These are phyloP conservation scores for Canavalia gladiata DNA, from an alignment of 306 rosid genomes.

Conservation along the genomic window DNA sequence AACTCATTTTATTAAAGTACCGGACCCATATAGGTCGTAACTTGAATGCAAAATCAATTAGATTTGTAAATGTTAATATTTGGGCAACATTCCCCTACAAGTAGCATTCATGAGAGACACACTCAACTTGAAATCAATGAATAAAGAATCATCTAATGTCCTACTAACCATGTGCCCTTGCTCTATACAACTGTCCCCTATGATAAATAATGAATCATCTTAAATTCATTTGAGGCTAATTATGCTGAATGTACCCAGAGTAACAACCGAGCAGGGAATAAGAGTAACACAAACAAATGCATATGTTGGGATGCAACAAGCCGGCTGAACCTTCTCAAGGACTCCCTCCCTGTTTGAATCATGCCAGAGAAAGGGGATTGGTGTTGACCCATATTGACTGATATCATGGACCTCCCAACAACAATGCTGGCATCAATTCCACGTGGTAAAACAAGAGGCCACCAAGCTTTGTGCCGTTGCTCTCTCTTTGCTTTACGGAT, in stretches of 20 bases:
- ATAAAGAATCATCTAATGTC: slow-evolving; percentile 76
- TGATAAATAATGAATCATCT: slow-evolving; percentile 44
- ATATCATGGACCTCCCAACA: slow-evolving; percentile 57
- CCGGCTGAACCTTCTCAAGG: slow-evolving; percentile 75
- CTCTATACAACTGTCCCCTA: slow-evolving; percentile 51
- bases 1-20: not conserved
- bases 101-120: slow-evolving; percentile 13
- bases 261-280: slow-evolving; percentile 73
- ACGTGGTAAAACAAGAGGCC: slow-evolving; percentile 65
- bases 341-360: slow-evolving; percentile 69
- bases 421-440: slow-evolving; percentile 55
- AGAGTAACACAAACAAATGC: slow-evolving; percentile 78
- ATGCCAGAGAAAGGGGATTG: slow-evolving; percentile 72
- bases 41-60: not conserved
- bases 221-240: slow-evolving; percentile 48
- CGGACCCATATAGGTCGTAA: not conserved
- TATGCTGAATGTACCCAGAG: slow-evolving; percentile 65
- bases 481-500: slow-evolving; percentile 71
- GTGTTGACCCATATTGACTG: slow-evolving; percentile 56
- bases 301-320: slow-evolving; percentile 81
- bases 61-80: not conserved
- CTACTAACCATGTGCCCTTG: slow-evolving; percentile 51
- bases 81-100: slow-evolving; percentile 38
- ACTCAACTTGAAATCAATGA: slow-evolving; percentile 61
- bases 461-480: slow-evolving; percentile 77